Percentiles rank a stretch among this genome's conserved stretches.
phyloP scores from a whole-genome alignment of 2,329 filamentous ascomycete species.

The Ophiostoma triangulosporum region DNA sequence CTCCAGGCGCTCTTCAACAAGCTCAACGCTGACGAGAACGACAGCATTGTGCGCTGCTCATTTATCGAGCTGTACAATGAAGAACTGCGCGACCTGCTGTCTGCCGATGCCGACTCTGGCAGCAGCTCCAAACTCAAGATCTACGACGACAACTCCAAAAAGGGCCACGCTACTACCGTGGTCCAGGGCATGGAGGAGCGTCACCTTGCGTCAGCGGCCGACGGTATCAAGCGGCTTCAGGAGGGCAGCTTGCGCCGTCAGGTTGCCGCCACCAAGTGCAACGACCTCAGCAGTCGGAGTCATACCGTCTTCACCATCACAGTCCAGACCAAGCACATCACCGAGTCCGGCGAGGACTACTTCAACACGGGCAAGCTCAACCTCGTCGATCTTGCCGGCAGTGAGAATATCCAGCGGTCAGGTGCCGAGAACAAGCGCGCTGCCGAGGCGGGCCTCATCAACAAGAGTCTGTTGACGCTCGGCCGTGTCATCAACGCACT shows the following conservation, averaged over 20 bases:
- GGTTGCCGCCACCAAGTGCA: conserved; percentile 99
- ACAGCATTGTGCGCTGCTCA: conserved; percentile 90
- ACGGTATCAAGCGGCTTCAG: conserved; percentile 80
- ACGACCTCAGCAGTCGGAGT: conserved; percentile 90
- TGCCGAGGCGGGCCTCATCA: conserved; percentile 89
- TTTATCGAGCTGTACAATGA: conserved; percentile 99
- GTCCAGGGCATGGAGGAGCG: conserved; percentile 98
- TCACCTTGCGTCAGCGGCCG: conserved; percentile 71
- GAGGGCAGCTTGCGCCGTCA: conserved; percentile 86
- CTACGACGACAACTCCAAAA: conserved; percentile 78
- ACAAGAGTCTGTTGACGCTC: conserved; percentile 90
- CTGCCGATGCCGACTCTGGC: conserved; percentile 52
- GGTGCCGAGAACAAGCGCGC: conserved; percentile 97
- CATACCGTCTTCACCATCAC: conserved; percentile 97
- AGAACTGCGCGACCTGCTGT: conserved; percentile 79
- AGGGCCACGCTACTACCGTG: conserved; percentile 70
- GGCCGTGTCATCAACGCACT: conserved; percentile 95
- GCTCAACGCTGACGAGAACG: conserved; percentile 62
- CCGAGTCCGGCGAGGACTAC: conserved; percentile 77
- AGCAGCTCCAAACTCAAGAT: conserved; percentile 65
- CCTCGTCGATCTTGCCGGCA: conserved; percentile 88
- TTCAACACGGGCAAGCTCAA: conserved; percentile 89
- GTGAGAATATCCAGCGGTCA: conserved; percentile 93
- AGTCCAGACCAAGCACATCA: conserved; percentile 69
- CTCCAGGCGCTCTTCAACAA: conserved; percentile 77